Percentiles rank a stretch among this genome's conserved stretches.
Conservation (phyloP, 306 rosid species). For the Fragaria iinumae region DNA sequence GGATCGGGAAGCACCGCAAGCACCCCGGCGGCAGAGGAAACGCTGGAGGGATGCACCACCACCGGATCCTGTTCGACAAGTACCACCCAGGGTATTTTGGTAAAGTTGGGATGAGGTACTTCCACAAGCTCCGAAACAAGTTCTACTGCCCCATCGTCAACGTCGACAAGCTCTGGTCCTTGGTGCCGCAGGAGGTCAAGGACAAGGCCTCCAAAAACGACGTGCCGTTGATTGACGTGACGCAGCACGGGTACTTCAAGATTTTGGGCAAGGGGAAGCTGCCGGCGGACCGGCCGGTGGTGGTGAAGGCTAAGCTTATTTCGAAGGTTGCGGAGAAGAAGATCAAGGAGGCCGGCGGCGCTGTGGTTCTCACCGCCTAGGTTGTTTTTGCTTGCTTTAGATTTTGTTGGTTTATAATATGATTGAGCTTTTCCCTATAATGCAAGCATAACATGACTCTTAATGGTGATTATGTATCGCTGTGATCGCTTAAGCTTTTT, state of each 20-base stretch:
- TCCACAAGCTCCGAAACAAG: constrained; percentile 15
- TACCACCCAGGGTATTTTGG: constrained; percentile 15
- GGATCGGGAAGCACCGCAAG: constrained; percentile 13
- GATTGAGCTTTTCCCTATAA: too few relatives aligned
- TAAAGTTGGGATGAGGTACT: constrained; percentile 12
- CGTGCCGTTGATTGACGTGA: constrained; percentile 9
- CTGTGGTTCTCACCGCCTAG: constrained; percentile 7
- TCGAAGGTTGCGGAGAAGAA: constrained; percentile 1
- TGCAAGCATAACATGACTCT: too few relatives aligned
- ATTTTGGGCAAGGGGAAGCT: constrained; percentile 1
- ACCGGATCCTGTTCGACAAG: constrained; percentile 16
- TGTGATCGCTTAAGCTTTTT: too few relatives aligned
- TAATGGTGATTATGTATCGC: too few relatives aligned
- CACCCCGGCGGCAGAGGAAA: constrained; percentile 12
- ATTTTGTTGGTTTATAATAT: too few relatives aligned
- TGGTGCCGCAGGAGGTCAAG: constrained; percentile 7
- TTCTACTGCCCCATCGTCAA: constrained; percentile 7
- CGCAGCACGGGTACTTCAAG: not conserved
- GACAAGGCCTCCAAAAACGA: not conserved
- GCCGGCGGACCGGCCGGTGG: not conserved
- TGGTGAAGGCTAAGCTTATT: constrained; percentile 8
- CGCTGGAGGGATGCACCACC: constrained; percentile 16
- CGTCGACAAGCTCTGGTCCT: constrained; percentile 2
- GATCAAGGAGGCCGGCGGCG: constrained; percentile 9
- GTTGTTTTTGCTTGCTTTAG: not conserved